These are phyloP conservation scores for Apiotrichum domesticum DNA, from an alignment of 1,284 basidiomycete species.

Conservation along the genomic window DNA sequence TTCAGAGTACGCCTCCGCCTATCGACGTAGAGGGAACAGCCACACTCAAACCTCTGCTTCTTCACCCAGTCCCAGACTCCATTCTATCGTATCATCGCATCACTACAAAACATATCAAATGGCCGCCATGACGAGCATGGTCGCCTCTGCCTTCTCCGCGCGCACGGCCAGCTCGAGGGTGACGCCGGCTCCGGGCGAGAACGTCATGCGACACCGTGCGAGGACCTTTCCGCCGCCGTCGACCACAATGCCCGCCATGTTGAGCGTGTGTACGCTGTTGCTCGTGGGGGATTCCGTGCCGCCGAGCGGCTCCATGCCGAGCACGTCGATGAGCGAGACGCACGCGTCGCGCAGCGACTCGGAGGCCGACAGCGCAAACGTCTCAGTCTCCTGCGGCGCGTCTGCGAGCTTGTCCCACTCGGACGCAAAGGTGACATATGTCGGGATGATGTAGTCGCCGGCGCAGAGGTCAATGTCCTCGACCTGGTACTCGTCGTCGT, in stretches of 20 bases:
- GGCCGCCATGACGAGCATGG: slow-evolving; percentile 80
- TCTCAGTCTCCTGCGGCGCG: slow-evolving; percentile 76
- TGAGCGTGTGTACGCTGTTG: slow-evolving; percentile 86
- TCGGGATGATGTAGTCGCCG: slow-evolving; percentile 86
- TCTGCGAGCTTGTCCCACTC: slow-evolving; percentile 91
- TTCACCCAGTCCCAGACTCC: background rate
- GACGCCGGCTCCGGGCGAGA: slow-evolving; percentile 81
- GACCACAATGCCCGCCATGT: slow-evolving; percentile 78
- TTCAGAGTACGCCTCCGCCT: too few species aligned
- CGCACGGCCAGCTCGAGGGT: slow-evolving; percentile 90
- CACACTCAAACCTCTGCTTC: too few species aligned
- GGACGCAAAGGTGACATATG: slow-evolving; percentile 79
- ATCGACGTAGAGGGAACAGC: too few species aligned
- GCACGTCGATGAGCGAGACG: slow-evolving; percentile 52
- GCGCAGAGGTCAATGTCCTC: slow-evolving; percentile 92
- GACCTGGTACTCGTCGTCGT: slow-evolving; percentile 96
- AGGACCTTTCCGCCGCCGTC: slow-evolving; percentile 91
- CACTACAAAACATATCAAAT: slow-evolving; percentile 51
- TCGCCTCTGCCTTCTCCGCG: slow-evolving; percentile 80
- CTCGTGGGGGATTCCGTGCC: slow-evolving; percentile 76
- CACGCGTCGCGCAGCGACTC: slow-evolving; percentile 61
- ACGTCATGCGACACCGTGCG: slow-evolving; percentile 92
- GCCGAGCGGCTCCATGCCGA: slow-evolving; percentile 94
- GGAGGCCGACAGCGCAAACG: slow-evolving; percentile 86
- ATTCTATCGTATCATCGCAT: background rate